These are phyloP conservation scores for Aureobasidium leucospermi DNA, from an alignment of 2,329 filamentous ascomycete genomes.

Conservation along the genomic window DNA sequence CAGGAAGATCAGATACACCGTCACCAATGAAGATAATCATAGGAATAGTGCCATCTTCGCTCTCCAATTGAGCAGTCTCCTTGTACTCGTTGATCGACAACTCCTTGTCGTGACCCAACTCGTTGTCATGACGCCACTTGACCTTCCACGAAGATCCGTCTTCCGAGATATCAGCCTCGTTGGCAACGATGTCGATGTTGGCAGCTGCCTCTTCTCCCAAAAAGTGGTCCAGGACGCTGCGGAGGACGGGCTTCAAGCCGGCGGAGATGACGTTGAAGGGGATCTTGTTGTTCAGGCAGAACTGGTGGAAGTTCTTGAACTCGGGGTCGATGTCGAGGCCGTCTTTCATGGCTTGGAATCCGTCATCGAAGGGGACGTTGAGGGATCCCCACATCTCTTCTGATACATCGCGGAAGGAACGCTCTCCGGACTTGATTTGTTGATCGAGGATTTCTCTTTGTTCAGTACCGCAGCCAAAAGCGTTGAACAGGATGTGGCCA, in stretches of 20 bases:
- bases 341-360: slow-evolving; percentile 57
- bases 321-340: slow-evolving; percentile 56
- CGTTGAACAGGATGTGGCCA: slow-evolving; percentile 61
- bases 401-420: slow-evolving; percentile 62
- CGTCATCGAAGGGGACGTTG: slow-evolving; percentile 59
- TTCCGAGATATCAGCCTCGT: slow-evolving; percentile 53
- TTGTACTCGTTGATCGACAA: slow-evolving; percentile 56
- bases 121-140: slow-evolving; percentile 59
- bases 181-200: slow-evolving; percentile 61
- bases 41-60: slow-evolving; percentile 55
- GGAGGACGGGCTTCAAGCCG: slow-evolving; percentile 57
- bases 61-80: slow-evolving; percentile 44
- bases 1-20: slow-evolving; percentile 60
- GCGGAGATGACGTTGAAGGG: slow-evolving; percentile 65
- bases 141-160: slow-evolving; percentile 58
- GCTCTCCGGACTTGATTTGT: slow-evolving; percentile 58
- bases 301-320: slow-evolving; percentile 58
- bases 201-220: slow-evolving; percentile 53
- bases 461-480: slow-evolving; percentile 54
- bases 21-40: slow-evolving; percentile 65
- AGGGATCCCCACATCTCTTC: slow-evolving; percentile 66
- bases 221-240: slow-evolving; percentile 56
- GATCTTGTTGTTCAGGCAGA: slow-evolving; percentile 55
- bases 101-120: slow-evolving; percentile 61
- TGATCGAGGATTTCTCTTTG: slow-evolving; percentile 51